phyloP scores from a whole-genome alignment of 352 stramenopile genomes.

The Phytopythium mirpurense region DNA sequence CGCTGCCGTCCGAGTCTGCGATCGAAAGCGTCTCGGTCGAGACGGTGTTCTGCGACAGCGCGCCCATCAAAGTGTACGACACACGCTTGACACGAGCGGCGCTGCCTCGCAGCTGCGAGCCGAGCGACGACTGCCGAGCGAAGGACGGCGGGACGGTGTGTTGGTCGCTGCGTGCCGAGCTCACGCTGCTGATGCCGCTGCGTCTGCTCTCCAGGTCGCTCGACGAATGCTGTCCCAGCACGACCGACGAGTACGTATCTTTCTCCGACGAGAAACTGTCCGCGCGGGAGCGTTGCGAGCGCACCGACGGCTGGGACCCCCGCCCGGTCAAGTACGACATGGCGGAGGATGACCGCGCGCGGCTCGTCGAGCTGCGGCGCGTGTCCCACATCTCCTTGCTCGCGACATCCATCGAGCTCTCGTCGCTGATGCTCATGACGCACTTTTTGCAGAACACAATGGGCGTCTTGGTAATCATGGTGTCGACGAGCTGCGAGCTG shows the following conservation, averaged over 20 bases:
- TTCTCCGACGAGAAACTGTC: slow-evolving; percentile 35
- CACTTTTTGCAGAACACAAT: slow-evolving; percentile 71
- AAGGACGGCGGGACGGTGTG: slow-evolving; percentile 9
- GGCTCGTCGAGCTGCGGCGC: slow-evolving; percentile 14
- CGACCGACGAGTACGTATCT: slow-evolving; percentile 13
- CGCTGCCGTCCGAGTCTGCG: slow-evolving; percentile 20
- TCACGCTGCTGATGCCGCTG: slow-evolving; percentile 14
- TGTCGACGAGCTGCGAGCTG: slow-evolving; percentile 33
- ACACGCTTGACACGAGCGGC: slow-evolving; percentile 10
- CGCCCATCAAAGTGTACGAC: slow-evolving; percentile 13
- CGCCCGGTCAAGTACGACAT: slow-evolving; percentile 5
- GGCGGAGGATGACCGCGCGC: slow-evolving; percentile 30
- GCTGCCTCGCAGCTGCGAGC: slow-evolving; percentile 10
- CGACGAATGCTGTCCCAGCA: slow-evolving; percentile 1
- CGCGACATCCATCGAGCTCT: slow-evolving; percentile 56
- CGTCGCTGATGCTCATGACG: slow-evolving; percentile 39
- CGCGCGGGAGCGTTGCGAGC: slow-evolving; percentile 8
- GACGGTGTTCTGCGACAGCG: slow-evolving; percentile 13
- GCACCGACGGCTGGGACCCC: slow-evolving; percentile 5
- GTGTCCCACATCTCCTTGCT: slow-evolving; percentile 47
- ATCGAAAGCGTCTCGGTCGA: slow-evolving; percentile 48
- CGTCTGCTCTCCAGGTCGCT: slow-evolving; percentile 20
- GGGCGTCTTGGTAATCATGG: slow-evolving; percentile 31
- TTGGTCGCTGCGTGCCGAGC: slow-evolving; percentile 14
- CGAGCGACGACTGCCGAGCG: slow-evolving; percentile 18